Evolutionary conservation across 2,329 filamentous ascomycete genomes (phyloP).

Genomic region (Myriosclerotinia curreyana): DNA sequence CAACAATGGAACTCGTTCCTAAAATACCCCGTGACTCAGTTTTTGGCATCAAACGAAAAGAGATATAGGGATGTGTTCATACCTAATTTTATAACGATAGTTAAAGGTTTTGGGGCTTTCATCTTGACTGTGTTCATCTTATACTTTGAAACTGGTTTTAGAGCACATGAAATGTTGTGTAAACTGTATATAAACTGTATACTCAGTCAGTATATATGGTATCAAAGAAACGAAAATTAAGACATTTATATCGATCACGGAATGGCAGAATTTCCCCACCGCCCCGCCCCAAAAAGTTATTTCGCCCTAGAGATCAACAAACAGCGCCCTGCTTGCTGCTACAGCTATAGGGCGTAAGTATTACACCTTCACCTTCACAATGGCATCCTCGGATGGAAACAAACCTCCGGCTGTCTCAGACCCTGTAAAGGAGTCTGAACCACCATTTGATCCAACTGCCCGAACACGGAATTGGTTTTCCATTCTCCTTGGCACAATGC

Average conservation of each 20-base stretch:
- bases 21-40: constrained; percentile 20
- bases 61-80: constrained; percentile 24
- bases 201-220: too few relatives aligned
- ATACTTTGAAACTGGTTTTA: background rate
- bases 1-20: constrained; percentile 99
- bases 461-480: constrained; percentile 22
- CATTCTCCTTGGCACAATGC: constrained; percentile 20
- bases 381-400: constrained; percentile 20
- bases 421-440: background rate
- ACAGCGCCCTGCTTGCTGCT: background rate
- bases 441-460: constrained; percentile 17
- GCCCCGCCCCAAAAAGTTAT: constrained; percentile 8
- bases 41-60: background rate
- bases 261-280: constrained; percentile 17
- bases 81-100: constrained; percentile 69
- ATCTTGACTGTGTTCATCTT: constrained; percentile 39
- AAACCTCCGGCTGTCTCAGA: constrained; percentile 1
- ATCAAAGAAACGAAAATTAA: constrained; percentile 1
- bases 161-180: background rate
- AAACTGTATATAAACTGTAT: background rate
- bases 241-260: background rate
- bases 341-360: background rate
- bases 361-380: background rate
- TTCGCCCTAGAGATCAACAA: background rate
- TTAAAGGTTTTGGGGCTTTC: constrained; percentile 55